phyloP scores from a whole-genome alignment of 2,329 filamentous ascomycete genomes.

The Trichoderma semiorbis region DNA sequence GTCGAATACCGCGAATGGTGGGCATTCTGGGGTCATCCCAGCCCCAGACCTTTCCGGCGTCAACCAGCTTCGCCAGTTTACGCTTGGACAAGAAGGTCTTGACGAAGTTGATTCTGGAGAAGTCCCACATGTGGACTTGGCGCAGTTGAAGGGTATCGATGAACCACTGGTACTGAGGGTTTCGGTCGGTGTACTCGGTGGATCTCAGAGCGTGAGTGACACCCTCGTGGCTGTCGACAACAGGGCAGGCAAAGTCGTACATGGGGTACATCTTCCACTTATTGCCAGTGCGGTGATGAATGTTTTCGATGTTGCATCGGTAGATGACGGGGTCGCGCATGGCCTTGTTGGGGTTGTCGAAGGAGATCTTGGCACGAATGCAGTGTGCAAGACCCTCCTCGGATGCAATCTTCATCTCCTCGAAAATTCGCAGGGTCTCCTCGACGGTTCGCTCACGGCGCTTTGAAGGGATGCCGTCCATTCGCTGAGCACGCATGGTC shows the following conservation, averaged over 20 bases:
- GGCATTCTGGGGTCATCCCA: constrained; percentile 89
- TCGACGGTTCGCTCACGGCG: constrained; percentile 75
- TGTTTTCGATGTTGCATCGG: constrained; percentile 69
- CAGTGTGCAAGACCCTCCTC: constrained; percentile 80
- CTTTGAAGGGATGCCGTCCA: constrained; percentile 77
- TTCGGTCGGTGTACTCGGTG: constrained; percentile 84
- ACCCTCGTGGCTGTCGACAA: constrained; percentile 76
- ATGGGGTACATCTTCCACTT: constrained; percentile 85
- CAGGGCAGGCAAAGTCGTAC: constrained; percentile 82
- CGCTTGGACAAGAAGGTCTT: constrained; percentile 80
- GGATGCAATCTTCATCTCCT: constrained; percentile 87
- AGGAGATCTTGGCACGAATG: constrained; percentile 90
- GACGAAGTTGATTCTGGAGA: constrained; percentile 80
- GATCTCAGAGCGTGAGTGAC: constrained; percentile 80
- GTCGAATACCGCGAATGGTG: constrained; percentile 73
- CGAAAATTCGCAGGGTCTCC: constrained; percentile 81
- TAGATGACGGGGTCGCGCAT: constrained; percentile 97
- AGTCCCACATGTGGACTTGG: constrained; percentile 81
- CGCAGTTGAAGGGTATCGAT: constrained; percentile 69
- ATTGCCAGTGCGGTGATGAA: constrained; percentile 74
- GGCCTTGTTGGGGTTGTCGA: constrained; percentile 90
- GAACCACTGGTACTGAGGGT: constrained; percentile 86
- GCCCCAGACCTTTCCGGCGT: constrained; percentile 70
- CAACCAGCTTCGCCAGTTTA: constrained; percentile 80
- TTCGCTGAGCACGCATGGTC: constrained; percentile 80